Evolutionary conservation across 352 stramenopile species (phyloP).

Genomic region (Peronospora destructor): DNA sequence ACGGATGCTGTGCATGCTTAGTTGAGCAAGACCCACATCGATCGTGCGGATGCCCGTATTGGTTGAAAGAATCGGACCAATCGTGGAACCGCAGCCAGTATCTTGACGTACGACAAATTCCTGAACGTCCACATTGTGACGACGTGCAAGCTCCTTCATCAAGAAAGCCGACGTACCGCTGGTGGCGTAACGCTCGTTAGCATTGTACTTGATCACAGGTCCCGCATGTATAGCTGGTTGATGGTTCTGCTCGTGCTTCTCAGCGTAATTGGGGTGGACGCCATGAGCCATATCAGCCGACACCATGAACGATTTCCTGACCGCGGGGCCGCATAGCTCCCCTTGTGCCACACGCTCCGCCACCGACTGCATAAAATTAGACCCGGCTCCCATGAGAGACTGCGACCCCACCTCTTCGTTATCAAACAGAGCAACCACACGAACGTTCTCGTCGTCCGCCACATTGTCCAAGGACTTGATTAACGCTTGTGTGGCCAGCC

Average conservation of each 20-base stretch:
- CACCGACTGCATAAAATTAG: conserved; percentile 72
- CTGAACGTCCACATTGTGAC: conserved; percentile 85
- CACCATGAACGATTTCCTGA: conserved; percentile 77
- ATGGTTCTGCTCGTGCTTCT: conserved; percentile 94
- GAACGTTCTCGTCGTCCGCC: conserved; percentile 73
- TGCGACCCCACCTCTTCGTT: conserved; percentile 96
- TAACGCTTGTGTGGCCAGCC: conserved; percentile 82
- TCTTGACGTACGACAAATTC: conserved; percentile 97
- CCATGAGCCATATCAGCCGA: conserved; percentile 96
- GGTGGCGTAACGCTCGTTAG: conserved; percentile 96
- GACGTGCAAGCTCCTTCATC: conserved; percentile 87
- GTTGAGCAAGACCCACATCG: conserved; percentile 93
- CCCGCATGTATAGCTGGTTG: conserved; percentile 87
- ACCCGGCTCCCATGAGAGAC: conserved; percentile 81
- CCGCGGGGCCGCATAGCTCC: conserved; percentile 43
- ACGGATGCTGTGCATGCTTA: conserved; percentile 97
- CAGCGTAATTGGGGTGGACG: conserved; percentile 95
- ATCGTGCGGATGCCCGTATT: conserved; percentile 94
- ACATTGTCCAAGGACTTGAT: conserved; percentile 73
- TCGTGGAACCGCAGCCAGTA: conserved; percentile 94
- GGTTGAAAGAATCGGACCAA: conserved; percentile 94
- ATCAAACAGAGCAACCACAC: conserved; percentile 94
- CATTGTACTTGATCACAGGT: conserved; percentile 99
- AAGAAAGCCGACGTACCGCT: conserved; percentile 90
- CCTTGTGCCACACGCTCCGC: conserved; percentile 52